phyloP scores from a whole-genome alignment of 169 alveolate genomes.

The Cryptosporidium canis region DNA sequence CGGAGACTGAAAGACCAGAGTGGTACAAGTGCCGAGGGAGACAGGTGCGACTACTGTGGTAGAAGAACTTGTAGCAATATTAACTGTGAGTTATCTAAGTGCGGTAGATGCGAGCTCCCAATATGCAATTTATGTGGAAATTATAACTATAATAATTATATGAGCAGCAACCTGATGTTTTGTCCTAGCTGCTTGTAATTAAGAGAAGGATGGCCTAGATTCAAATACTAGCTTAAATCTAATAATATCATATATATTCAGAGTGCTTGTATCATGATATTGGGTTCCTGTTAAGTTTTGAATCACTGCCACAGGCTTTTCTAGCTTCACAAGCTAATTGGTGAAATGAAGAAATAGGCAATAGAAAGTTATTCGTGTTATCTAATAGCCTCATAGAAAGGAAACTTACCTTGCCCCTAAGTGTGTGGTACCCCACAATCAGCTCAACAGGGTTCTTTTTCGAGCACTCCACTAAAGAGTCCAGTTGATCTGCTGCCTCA shows the following conservation, averaged over 20 bases:
- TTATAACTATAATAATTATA: neutral
- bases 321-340: conserved; percentile 14
- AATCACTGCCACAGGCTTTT: conserved; percentile 35
- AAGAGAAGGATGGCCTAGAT: conserved; percentile 27
- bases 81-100: neutral
- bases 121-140: conserved; percentile 33
- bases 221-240: conserved; percentile 47
- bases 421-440: conserved; percentile 24
- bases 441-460: conserved; percentile 31
- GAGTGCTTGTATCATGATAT: neutral
- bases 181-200: conserved; percentile 30
- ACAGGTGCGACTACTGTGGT: conserved; percentile 27
- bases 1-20: neutral
- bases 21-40: neutral
- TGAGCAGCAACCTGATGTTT: neutral
- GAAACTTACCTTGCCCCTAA: conserved; percentile 47
- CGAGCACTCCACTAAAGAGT: neutral
- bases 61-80: conserved; percentile 19
- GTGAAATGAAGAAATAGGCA: neutral
- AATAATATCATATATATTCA: conserved; percentile 31
- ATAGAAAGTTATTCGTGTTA: neutral
- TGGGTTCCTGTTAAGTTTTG: neutral
- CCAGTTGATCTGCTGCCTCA: neutral
- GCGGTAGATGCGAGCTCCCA: conserved; percentile 13
- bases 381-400: neutral